These are phyloP conservation scores for Akebia trifoliata DNA, from an alignment of 164 flowering plant genomes.

Conservation along the genomic window DNA sequence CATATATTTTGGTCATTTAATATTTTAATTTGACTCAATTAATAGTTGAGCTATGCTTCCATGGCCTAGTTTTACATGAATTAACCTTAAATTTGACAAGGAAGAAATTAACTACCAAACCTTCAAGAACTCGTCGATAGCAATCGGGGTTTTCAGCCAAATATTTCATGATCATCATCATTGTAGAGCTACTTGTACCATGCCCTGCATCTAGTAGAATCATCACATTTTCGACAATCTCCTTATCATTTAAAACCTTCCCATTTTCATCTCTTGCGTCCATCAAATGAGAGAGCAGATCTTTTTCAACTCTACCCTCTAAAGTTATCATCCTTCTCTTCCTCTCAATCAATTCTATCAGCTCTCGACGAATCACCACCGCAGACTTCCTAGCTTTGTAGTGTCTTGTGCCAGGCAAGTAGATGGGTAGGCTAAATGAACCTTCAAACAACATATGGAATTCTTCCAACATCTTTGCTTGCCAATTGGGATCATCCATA, in stretches of 20 bases:
- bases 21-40: no score
- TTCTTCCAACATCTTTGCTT: constrained; percentile 14
- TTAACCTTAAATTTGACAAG: no score
- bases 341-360: constrained; percentile 13
- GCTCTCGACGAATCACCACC: constrained; percentile 7
- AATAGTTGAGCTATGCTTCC: no score
- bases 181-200: constrained; percentile 15
- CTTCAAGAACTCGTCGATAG: constrained; percentile 15
- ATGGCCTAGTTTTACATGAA: no score
- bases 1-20: no score
- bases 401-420: constrained; percentile 17
- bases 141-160: constrained; percentile 17
- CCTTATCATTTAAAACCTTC: constrained; percentile 14
- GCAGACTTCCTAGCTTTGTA: constrained; percentile 17
- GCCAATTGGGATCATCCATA: constrained; percentile 6
- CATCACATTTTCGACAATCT: constrained; percentile 16
- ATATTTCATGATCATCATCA: constrained; percentile 21
- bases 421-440: constrained; percentile 12
- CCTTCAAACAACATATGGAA: constrained; percentile 17
- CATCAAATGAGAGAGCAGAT: constrained; percentile 18
- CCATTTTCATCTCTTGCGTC: constrained; percentile 10
- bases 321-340: constrained; percentile 1
- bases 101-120: not conserved
- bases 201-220: constrained; percentile 21
- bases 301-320: constrained; percentile 4